Percentiles rank a stretch among this genome's conserved stretches.
These are phyloP conservation scores for Coprinopsis marcescibilis DNA, from an alignment of 768 basidiomycete genomes.

Conservation along the genomic window DNA sequence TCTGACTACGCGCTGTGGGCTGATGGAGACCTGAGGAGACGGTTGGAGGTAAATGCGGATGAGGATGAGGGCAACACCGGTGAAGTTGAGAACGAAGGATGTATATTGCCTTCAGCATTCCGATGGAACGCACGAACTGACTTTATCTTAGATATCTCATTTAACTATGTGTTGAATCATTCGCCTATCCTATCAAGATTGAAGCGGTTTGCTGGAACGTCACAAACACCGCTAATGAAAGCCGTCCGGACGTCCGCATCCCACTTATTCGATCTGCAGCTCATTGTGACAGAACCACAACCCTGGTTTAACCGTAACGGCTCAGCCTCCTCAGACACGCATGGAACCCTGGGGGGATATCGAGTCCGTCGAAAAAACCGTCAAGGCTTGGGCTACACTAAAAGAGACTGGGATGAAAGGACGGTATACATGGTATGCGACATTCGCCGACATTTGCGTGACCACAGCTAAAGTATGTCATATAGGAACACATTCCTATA, in stretches of 20 bases:
- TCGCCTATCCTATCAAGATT: conserved; percentile 29
- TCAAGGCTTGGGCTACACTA: conserved; percentile 23
- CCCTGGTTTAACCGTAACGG: conserved; percentile 20
- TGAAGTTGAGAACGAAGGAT: conserved; percentile 31
- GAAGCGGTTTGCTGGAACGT: conserved; percentile 18
- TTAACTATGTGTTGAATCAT: conserved; percentile 44
- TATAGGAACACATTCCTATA: conserved; percentile 66
- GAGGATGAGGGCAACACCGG: conserved; percentile 5
- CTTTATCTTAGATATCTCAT: conserved; percentile 46
- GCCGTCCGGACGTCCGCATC: conserved; percentile 47
- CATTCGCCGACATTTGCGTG: not conserved
- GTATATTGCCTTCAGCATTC: conserved; percentile 30
- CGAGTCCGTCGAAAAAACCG: conserved; percentile 57
- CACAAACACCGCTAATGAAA: conserved; percentile 49
- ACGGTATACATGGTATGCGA: conserved; percentile 60
- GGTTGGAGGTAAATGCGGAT: conserved; percentile 28
- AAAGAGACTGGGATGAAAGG: conserved; percentile 52
- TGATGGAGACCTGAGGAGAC: conserved; percentile 47
- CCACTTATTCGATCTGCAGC: conserved; percentile 51
- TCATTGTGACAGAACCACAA: conserved; percentile 45
- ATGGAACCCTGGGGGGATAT: conserved; percentile 41
- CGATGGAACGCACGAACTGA: not conserved
- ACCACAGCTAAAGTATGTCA: conserved; percentile 1
- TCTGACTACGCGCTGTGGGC: conserved; percentile 68
- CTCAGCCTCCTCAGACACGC: conserved; percentile 21